A percentile compares a stretch with the other conserved stretches of the same genome.
Evolutionary conservation across 2,329 filamentous ascomycete species (phyloP).

Genomic region (Sphaerulina vaccinii): DNA sequence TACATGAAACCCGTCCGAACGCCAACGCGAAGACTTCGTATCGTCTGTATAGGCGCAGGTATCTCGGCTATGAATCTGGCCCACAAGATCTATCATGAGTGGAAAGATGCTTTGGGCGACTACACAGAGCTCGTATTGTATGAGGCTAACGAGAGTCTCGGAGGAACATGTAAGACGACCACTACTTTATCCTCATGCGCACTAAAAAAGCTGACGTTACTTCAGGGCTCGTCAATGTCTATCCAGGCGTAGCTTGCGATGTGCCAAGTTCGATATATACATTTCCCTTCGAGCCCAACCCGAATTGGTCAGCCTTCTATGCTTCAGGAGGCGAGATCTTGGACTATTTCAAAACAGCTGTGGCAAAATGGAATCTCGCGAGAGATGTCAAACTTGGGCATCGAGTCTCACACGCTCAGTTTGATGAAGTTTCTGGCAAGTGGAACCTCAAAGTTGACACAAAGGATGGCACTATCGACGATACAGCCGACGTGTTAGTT

Average conservation of each 20-base stretch:
- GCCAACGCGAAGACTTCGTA: conserved; percentile 30
- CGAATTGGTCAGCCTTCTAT: conserved; percentile 45
- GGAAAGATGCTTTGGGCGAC: conserved; percentile 33
- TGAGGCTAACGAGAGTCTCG: conserved; percentile 43
- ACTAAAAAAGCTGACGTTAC: no score
- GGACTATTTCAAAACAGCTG: conserved; percentile 43
- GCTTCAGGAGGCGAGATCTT: conserved; percentile 43
- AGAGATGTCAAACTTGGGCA: conserved; percentile 41
- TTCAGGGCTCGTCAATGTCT: conserved; percentile 39
- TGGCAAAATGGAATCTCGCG: conserved; percentile 42
- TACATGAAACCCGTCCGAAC: conserved; percentile 36
- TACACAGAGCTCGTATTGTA: conserved; percentile 44
- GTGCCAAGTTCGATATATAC: conserved; percentile 41
- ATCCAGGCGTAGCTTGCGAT: conserved; percentile 47
- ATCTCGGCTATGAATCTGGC: conserved; percentile 42
- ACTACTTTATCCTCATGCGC: background rate
- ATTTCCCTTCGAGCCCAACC: conserved; percentile 46
- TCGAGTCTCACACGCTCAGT: conserved; percentile 30
- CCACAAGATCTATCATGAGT: conserved; percentile 43
- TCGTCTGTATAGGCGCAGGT: conserved; percentile 37
- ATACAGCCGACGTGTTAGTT: conserved; percentile 41
- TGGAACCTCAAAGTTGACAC: conserved; percentile 40
- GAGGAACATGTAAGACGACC: conserved; percentile 39
- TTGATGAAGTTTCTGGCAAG: conserved; percentile 28
- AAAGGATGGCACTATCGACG: conserved; percentile 29